Conservation (phyloP, 495 filamentous ascomycete species). For the Neurospora sp. region DNA sequence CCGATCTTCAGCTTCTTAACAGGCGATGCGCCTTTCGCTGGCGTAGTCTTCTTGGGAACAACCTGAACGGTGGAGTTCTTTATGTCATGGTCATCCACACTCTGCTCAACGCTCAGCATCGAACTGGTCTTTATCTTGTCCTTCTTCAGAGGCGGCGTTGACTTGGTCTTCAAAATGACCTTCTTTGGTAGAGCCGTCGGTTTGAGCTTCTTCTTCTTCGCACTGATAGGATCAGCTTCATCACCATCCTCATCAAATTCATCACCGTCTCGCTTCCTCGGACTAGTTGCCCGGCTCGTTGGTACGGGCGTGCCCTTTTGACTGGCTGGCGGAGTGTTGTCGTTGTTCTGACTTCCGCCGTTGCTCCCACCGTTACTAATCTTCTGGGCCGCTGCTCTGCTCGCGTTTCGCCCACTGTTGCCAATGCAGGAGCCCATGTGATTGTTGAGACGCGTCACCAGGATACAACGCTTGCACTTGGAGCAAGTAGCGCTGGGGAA, state of each 20-base stretch:
- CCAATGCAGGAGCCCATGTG: conserved; percentile 77
- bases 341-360: conserved; percentile 35
- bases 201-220: conserved; percentile 44
- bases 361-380: conserved; percentile 42
- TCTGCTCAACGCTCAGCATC: conserved; percentile 31
- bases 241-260: conserved; percentile 41
- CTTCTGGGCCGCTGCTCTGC: conserved; percentile 46
- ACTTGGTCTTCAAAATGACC: conserved; percentile 39
- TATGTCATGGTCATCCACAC: conserved; percentile 26
- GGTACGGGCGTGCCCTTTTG: conserved; percentile 52
- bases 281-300: conserved; percentile 33
- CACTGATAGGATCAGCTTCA: conserved; percentile 35
- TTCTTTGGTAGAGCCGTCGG: conserved; percentile 31
- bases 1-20: conserved; percentile 38
- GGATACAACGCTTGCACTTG: conserved; percentile 44
- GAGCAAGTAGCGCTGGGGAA: conserved; percentile 51
- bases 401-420: conserved; percentile 57
- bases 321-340: conserved; percentile 46
- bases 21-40: conserved; percentile 30
- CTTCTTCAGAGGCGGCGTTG: conserved; percentile 24
- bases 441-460: conserved; percentile 51
- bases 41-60: conserved; percentile 31
- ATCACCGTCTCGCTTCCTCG: conserved; percentile 41
- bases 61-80: conserved; percentile 32
- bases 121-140: conserved; percentile 36